phyloP scores from a whole-genome alignment of 2,329 filamentous ascomycete genomes.

The Alternaria infectoria region DNA sequence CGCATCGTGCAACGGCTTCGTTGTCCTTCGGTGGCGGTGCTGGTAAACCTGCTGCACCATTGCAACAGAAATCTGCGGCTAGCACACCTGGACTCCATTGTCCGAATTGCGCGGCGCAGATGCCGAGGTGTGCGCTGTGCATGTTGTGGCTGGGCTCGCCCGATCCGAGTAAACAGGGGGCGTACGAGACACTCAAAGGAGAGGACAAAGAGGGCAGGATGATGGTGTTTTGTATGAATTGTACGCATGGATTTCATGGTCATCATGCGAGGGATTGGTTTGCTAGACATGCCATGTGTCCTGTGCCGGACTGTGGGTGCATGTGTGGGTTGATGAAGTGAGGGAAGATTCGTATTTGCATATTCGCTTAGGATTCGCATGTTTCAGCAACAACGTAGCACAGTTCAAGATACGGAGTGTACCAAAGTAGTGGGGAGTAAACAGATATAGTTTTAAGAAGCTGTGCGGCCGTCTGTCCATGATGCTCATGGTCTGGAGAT shows the following conservation, averaged over 20 bases:
- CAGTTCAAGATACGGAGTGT: neutral
- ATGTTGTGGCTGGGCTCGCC: constrained; percentile 66
- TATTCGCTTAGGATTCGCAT: neutral
- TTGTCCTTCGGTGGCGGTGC: neutral
- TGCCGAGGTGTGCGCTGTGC: constrained; percentile 69
- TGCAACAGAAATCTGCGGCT: constrained; percentile 33
- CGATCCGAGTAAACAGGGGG: constrained; percentile 56
- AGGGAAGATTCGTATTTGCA: neutral
- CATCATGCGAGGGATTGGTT: constrained; percentile 70
- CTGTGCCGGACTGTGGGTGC: constrained; percentile 62
- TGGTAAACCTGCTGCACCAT: constrained; percentile 4
- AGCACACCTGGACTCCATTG: constrained; percentile 59
- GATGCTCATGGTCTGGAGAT: neutral
- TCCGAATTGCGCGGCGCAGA: constrained; percentile 65
- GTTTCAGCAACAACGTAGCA: neutral
- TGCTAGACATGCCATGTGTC: constrained; percentile 59
- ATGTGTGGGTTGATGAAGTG: constrained; percentile 55
- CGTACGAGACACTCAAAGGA: constrained; percentile 42
- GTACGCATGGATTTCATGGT: constrained; percentile 69
- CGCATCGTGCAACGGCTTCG: neutral
- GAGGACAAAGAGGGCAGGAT: constrained; percentile 61
- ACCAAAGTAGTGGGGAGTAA: neutral
- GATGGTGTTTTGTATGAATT: constrained; percentile 67
- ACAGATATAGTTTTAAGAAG: neutral
- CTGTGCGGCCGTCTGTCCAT: neutral